Conservation (phyloP, 805 yeast species). For the Zygosaccharomyces gambellarensis region DNA sequence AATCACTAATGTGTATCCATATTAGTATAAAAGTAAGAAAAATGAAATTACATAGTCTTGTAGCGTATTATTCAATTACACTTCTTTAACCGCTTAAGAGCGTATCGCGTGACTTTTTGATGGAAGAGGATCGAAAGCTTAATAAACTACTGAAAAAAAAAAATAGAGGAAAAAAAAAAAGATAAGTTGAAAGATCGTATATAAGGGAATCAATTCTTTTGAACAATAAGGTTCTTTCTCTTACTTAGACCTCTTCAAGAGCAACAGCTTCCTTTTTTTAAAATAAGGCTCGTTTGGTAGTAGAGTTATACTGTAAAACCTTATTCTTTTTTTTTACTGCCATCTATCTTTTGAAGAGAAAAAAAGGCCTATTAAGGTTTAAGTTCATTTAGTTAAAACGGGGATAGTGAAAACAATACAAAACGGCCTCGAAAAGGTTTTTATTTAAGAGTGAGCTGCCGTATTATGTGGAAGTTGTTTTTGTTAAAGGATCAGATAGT, state of each 20-base stretch:
- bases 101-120: not conserved
- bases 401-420: not conserved
- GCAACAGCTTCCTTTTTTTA: not conserved
- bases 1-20: slow-evolving; percentile 5
- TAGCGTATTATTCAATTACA: not conserved
- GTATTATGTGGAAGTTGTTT: not conserved
- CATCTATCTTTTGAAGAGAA: too few species aligned
- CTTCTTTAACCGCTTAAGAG: not conserved
- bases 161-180: not conserved
- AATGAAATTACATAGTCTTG: not conserved
- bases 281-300: too few species aligned
- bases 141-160: not conserved
- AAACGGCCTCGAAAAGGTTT: not conserved
- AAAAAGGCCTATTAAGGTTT: not conserved
- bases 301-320: too few species aligned
- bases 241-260: not conserved
- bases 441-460: not conserved
- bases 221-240: not conserved
- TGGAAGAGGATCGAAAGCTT: not conserved
- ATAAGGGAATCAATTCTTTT: not conserved
- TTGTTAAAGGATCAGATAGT: not conserved
- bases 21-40: too few species aligned
- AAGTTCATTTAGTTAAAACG: not conserved
- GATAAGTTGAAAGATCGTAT: not conserved
- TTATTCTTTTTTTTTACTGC: too few species aligned